These are phyloP conservation scores for Wallacemonas collosoma DNA, from an alignment of 208 protist species.

Conservation along the genomic window DNA sequence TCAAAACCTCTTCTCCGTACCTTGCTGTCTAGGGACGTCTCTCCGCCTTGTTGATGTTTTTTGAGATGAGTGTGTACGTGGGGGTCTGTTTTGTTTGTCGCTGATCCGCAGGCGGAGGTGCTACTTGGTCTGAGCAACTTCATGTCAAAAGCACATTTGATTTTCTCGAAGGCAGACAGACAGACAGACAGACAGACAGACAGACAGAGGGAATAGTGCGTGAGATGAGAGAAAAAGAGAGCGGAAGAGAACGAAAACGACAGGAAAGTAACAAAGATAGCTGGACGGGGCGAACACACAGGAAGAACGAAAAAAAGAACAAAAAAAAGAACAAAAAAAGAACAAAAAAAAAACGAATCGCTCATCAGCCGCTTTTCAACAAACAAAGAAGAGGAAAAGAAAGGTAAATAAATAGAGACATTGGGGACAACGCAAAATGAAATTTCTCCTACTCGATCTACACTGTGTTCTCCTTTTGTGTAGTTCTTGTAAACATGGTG, in stretches of 20 bases:
- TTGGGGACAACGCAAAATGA: too few relatives aligned
- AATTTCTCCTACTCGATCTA: too few relatives aligned
- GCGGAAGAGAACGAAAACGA: conserved; percentile 2
- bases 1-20: too few relatives aligned
- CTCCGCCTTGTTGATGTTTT: too few relatives aligned
- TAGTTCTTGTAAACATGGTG: too few relatives aligned
- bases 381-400: conserved; percentile 15
- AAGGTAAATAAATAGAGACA: neutral
- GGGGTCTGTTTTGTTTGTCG: neutral
- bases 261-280: neutral
- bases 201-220: too few relatives aligned
- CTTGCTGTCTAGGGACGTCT: too few relatives aligned
- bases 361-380: conserved; percentile 2
- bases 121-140: neutral
- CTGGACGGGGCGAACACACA: neutral
- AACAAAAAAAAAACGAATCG: conserved; percentile 1
- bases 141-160: neutral
- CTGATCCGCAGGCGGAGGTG: neutral
- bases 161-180: neutral
- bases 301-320: neutral
- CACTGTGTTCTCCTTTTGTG: too few relatives aligned
- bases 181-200: too few relatives aligned
- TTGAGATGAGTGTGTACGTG: too few relatives aligned
- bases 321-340: conserved; percentile 9
- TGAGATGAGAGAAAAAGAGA: neutral